Base-by-base conservation (phyloP, 2,329 filamentous ascomycete species). In the Dactylonectria macrodidyma region DNA sequence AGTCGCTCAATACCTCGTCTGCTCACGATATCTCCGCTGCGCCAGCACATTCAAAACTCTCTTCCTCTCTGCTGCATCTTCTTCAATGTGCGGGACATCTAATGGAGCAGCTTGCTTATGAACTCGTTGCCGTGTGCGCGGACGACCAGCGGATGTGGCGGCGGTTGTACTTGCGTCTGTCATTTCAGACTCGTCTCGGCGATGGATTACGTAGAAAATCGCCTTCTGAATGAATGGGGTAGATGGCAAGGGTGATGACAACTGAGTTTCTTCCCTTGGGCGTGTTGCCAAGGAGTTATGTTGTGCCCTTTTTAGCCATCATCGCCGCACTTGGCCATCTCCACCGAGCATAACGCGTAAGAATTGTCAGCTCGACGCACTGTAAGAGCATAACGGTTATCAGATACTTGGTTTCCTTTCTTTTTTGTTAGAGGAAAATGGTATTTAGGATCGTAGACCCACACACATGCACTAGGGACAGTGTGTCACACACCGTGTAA, bases 21-120 rank as follows among this genome's bases (percentile, higher is more conserved):
- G 66, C 75, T 73, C 71, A 86, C 86, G 79, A 62, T 89, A 89
- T 79, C 87, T 80, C 52, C 87, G 81, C 67, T 89, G 87, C 1
- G 87, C 86, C 41, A 89, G 76, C 10, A 89, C 84, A 62, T 88
- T 88, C 24, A 89, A 69, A 1, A 88, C 80, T 11, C 87, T 80
- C 74, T 88, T 89, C 24, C 87, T 80, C 76, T 89, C 86, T 3
- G 82, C 79, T 1, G 86, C 84, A 77, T 89, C 82, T 24, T 87
- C 79, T 5, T 86, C 83, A 19, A 87, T 85, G 56, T 85, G 75
- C 5, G 86, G 86, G 7, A 87, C 81, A 1, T 79, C 77, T 7
- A 87, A 75, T 3, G 74, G n/a, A 5, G 81, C 78, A 2, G 82
- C 80, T 19, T 81, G 66, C 71, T 85, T 86, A 68, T 81, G 76